A percentile compares a stretch with the other conserved stretches of the same genome.
phyloP scores from a whole-genome alignment of 73 alveolate species.

The Blepharisma stoltei region DNA sequence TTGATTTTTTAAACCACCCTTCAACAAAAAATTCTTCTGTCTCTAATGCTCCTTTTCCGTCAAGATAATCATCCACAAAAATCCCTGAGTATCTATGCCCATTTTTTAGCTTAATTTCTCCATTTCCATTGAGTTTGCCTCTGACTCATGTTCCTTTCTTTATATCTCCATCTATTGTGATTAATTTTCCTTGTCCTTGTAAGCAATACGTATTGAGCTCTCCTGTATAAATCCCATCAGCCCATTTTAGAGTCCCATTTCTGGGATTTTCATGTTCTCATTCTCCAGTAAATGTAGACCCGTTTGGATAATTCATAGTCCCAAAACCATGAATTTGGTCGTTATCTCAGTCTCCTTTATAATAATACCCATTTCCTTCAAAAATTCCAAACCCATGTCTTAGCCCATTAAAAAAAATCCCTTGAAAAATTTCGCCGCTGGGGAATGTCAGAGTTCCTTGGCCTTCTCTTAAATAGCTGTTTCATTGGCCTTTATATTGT shows the following conservation, averaged over 20 bases:
- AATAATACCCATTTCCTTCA: neutral
- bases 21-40: neutral
- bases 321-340: conserved; percentile 14
- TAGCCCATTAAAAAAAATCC: conserved; percentile 13
- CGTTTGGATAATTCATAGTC: neutral
- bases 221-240: conserved; percentile 8
- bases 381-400: conserved; percentile 21
- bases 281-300: conserved; percentile 6
- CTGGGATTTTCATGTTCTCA: neutral
- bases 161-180: neutral
- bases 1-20: conserved; percentile 3
- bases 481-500: conserved; percentile 25
- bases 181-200: conserved; percentile 4
- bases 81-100: conserved; percentile 1
- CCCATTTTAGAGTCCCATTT: conserved; percentile 6
- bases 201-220: neutral
- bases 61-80: conserved; percentile 20
- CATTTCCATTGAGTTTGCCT: conserved; percentile 23
- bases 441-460: neutral
- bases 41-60: conserved; percentile 9
- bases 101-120: conserved; percentile 7
- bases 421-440: neutral
- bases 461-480: conserved; percentile 14
- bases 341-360: neutral
- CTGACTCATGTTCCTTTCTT: conserved; percentile 13